These are phyloP conservation scores for Cutaneotrichosporon spelunceum DNA, from an alignment of 1,284 basidiomycete genomes.

Conservation along the genomic window DNA sequence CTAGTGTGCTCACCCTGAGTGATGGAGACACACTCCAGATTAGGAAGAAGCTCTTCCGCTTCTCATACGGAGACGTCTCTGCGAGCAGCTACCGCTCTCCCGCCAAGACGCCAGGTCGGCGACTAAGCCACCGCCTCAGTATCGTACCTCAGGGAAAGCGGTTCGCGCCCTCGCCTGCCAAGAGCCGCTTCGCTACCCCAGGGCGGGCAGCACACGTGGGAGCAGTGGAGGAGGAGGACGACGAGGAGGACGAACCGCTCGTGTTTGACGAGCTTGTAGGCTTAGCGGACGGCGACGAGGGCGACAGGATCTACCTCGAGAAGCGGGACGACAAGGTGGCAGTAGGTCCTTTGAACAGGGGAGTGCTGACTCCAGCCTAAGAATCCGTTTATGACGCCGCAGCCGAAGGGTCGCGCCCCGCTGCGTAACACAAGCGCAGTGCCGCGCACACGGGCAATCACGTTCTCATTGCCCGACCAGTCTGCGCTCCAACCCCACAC, in stretches of 20 bases:
- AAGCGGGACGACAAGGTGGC: constrained; percentile 23
- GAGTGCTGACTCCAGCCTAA: constrained; percentile 17
- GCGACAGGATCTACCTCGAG: constrained; percentile 45
- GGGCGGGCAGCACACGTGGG: background rate
- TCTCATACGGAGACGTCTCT: constrained; percentile 37
- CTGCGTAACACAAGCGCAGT: constrained; percentile 34
- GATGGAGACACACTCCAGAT: constrained; percentile 44
- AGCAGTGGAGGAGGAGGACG: constrained; percentile 9
- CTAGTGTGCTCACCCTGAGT: constrained; percentile 27
- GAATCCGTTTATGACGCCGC: constrained; percentile 39
- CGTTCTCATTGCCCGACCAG: constrained; percentile 4
- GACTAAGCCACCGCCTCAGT: constrained; percentile 39
- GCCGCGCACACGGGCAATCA: constrained; percentile 29
- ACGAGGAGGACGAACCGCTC: constrained; percentile 3
- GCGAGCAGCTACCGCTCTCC: constrained; percentile 7
- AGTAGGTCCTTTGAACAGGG: background rate
- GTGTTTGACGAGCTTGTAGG: constrained; percentile 26
- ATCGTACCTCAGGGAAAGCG: constrained; percentile 42
- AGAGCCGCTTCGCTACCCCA: constrained; percentile 14
- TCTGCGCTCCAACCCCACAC: background rate
- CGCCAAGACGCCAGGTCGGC: constrained; percentile 3
- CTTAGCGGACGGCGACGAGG: constrained; percentile 39
- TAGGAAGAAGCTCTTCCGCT: constrained; percentile 47
- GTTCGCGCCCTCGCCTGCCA: constrained; percentile 43
- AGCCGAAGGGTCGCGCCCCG: constrained; percentile 26